Conservation (phyloP, 768 basidiomycete species). For the Lepiota brunneoincarnata region DNA sequence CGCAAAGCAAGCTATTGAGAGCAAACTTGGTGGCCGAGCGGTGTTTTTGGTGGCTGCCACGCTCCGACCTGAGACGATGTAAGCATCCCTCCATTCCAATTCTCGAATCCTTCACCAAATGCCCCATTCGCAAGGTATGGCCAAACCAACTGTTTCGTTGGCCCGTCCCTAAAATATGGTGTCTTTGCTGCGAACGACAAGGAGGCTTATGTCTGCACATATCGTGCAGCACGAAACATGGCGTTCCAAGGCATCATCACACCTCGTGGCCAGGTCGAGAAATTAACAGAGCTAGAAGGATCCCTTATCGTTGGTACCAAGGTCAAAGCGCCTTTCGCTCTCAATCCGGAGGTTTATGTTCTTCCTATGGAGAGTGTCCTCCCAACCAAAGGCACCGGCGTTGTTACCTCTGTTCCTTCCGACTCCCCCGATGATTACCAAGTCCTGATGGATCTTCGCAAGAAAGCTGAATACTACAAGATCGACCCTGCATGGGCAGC, state of each 20-base stretch:
- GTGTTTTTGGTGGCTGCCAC: slow-evolving; percentile 96
- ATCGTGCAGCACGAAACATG: slow-evolving; percentile 96
- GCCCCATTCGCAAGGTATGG: slow-evolving; percentile 66
- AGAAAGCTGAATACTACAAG: slow-evolving; percentile 96
- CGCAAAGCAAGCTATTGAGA: slow-evolving; percentile 61
- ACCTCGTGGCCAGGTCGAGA: slow-evolving; percentile 66
- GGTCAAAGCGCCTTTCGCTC: slow-evolving; percentile 81
- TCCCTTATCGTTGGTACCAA: slow-evolving; percentile 81
- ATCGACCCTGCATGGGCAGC: slow-evolving; percentile 87
- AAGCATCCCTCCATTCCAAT: slow-evolving; percentile 21
- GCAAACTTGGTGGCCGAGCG: slow-evolving; percentile 72
- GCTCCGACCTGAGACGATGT: slow-evolving; percentile 96
- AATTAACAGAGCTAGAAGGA: slow-evolving; percentile 79
- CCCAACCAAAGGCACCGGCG: slow-evolving; percentile 98
- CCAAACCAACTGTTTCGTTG: slow-evolving; percentile 97
- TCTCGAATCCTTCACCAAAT: slow-evolving; percentile 9
- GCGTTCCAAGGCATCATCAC: slow-evolving; percentile 86
- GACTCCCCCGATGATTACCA: slow-evolving; percentile 97
- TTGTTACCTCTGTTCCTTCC: slow-evolving; percentile 96
- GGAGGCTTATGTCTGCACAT: slow-evolving; percentile 86
- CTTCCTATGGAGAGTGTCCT: slow-evolving; percentile 99
- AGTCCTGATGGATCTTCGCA: slow-evolving; percentile 86
- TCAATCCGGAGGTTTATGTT: slow-evolving; percentile 88
- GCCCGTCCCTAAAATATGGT: slow-evolving; percentile 86
- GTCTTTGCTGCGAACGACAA: slow-evolving; percentile 84